phyloP scores from a whole-genome alignment of 495 filamentous ascomycete genomes.

The Geoglossum glabrum region DNA sequence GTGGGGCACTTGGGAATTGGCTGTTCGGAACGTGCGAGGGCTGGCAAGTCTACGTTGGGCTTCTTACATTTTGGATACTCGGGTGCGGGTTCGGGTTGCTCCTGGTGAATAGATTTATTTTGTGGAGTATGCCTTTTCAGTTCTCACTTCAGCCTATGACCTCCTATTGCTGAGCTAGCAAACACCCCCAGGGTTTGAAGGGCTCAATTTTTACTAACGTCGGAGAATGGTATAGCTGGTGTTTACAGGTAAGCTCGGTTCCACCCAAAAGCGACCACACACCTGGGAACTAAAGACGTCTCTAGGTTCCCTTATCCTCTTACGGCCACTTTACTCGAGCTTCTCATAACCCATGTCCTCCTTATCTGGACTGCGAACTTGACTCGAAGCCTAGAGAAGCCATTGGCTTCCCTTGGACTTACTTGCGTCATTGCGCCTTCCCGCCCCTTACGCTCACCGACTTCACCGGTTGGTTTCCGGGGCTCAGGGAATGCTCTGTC shows the following conservation, averaged over 20 bases:
- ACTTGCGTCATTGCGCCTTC: slow-evolving; percentile 21
- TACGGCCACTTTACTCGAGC: slow-evolving; percentile 26
- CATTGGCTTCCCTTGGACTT: slow-evolving; percentile 20
- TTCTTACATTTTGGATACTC: slow-evolving; percentile 24
- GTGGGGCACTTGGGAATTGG: slow-evolving; percentile 27
- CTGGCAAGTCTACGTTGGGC: slow-evolving; percentile 28
- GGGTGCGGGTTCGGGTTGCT: slow-evolving; percentile 24
- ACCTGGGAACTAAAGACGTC: neutral
- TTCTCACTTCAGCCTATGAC: no score
- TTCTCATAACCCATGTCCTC: slow-evolving; percentile 26
- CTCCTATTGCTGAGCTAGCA: neutral
- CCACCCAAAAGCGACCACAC: neutral
- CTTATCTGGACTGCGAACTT: slow-evolving; percentile 20
- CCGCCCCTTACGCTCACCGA: slow-evolving; percentile 10
- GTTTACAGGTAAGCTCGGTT: slow-evolving; percentile 22
- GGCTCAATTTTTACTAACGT: slow-evolving; percentile 2
- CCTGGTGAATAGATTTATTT: slow-evolving; percentile 28
- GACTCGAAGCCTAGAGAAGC: slow-evolving; percentile 18
- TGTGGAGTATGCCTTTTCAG: slow-evolving; percentile 25
- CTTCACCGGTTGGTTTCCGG: neutral
- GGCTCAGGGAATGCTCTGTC: neutral
- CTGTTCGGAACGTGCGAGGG: slow-evolving; percentile 27
- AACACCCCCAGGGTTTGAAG: neutral
- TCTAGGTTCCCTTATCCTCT: slow-evolving; percentile 28
- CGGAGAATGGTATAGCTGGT: slow-evolving; percentile 20